Evolutionary conservation across 108 stramenopile genomes (phyloP).

Genomic region (Skeletonema costatum): DNA sequence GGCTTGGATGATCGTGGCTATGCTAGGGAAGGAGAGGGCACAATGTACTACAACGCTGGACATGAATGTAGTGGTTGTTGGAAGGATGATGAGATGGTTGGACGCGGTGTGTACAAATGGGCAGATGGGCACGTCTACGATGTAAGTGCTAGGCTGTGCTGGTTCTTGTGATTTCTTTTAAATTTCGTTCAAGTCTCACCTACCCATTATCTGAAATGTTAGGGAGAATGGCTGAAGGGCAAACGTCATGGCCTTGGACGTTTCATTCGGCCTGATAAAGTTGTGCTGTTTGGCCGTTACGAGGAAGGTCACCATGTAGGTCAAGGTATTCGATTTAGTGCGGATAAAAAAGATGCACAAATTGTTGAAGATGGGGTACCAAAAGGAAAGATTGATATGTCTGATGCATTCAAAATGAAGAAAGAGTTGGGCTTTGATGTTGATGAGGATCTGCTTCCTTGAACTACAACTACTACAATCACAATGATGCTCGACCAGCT

Average conservation of each 20-base stretch:
- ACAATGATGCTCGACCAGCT: neutral
- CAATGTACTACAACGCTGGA: slow-evolving; percentile 49
- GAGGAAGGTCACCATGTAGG: slow-evolving; percentile 42
- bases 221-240: slow-evolving; percentile 31
- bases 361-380: slow-evolving; percentile 38
- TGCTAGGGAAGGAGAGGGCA: slow-evolving; percentile 22
- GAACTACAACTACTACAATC: neutral
- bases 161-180: too few relatives aligned
- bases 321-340: slow-evolving; percentile 38
- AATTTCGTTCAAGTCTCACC: too few relatives aligned
- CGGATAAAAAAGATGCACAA: slow-evolving; percentile 39
- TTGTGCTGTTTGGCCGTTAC: slow-evolving; percentile 37
- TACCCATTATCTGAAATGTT: too few relatives aligned
- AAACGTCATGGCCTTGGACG: slow-evolving; percentile 41
- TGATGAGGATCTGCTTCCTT: slow-evolving; percentile 19
- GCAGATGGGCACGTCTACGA: slow-evolving; percentile 41
- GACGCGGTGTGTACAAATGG: slow-evolving; percentile 36
- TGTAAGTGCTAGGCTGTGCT: neutral
- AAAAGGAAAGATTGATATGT: slow-evolving; percentile 25
- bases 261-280: slow-evolving; percentile 39
- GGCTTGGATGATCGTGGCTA: slow-evolving; percentile 27
- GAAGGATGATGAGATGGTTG: slow-evolving; percentile 42
- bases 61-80: slow-evolving; percentile 35
- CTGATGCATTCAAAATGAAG: slow-evolving; percentile 18
- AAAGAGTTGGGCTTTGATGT: slow-evolving; percentile 33